Evolutionary conservation across 495 filamentous ascomycete species (phyloP).

Genomic region (Articulospora tetracladia): DNA sequence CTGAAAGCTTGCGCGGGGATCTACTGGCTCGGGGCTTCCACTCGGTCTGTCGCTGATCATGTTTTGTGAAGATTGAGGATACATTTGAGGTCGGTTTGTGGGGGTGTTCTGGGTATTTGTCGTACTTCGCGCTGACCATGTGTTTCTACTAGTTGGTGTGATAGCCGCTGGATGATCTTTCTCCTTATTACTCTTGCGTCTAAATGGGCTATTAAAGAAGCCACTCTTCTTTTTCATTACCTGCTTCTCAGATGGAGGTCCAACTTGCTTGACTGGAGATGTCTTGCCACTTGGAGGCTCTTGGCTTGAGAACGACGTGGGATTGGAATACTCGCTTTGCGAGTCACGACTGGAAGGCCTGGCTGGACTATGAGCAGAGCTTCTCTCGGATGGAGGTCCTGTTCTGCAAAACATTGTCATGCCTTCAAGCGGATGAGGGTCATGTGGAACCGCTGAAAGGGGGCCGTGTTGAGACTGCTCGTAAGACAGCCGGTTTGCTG

Average conservation of each 20-base stretch:
- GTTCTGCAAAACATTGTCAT: constrained; percentile 98
- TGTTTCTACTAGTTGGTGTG: constrained; percentile 51
- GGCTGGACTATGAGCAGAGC: constrained; percentile 66
- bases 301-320: constrained; percentile 85
- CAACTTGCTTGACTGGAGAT: constrained; percentile 65
- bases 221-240: constrained; percentile 77
- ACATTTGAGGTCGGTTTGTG: constrained; percentile 16
- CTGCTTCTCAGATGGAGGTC: constrained; percentile 55
- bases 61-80: constrained; percentile 22
- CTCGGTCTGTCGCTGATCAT: constrained; percentile 37
- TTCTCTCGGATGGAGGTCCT: constrained; percentile 79
- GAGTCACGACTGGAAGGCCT: constrained; percentile 86
- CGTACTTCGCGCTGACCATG: constrained; percentile 46
- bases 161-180: constrained; percentile 54
- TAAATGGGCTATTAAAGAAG: constrained; percentile 96
- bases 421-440: constrained; percentile 91
- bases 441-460: constrained; percentile 74
- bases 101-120: constrained; percentile 16
- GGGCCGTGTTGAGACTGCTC: constrained; percentile 27
- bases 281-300: constrained; percentile 62
- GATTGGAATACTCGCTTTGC: constrained; percentile 86
- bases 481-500: constrained; percentile 15
- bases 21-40: constrained; percentile 79
- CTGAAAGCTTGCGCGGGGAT: constrained; percentile 88
- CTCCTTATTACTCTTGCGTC: constrained; percentile 83